Base-by-base conservation (phyloP, 306 rosid genomes). In the Vigna trinervia region DNA sequence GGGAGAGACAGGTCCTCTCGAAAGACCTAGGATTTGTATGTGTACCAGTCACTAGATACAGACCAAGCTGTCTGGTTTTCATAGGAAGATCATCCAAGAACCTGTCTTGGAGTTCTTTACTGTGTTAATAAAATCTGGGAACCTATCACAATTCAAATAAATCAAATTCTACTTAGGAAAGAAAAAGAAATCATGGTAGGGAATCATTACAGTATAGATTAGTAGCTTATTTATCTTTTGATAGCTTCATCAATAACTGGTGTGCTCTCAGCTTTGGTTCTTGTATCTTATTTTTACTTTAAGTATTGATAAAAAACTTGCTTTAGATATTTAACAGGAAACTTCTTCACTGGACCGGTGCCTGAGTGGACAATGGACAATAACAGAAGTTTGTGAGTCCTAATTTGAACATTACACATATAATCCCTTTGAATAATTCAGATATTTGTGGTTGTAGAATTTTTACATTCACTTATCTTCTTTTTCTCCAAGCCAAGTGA, bases 311-410 rank as follows among this genome's bases (percentile, higher is more conserved):
- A 41, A 41, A 41, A 41, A 5, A 34, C 5, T 41, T 41, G 12
- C 46, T 41, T 41, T 41, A 91, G 96, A 75, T 86, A 84, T 84
- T 85, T 91, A 57, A 81, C 92, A 26, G 90, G 90, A 82, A 89
- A 91, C 79, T 11, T 84, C 80, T 62, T 91, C 5, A 71, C 62
- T 36, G 96, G 96, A 75, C 1, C 47, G 0, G 78, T 79, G 63
- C 92, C 88, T 5, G 5, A 23, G 5, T 85, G 83, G 90, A 23
- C 66, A 17, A 12, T n/a, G 1, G 52, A 1, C 50, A 75, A 2
- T 2, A 47, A 2, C 2, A 75, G n/a, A 41, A 14, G 9, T 12
- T 26, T 73, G 93, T 91, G 78, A 87, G 93, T 65, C 65, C 45
- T 61, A 70, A 72, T 80, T 52, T 36, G 32, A 48, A 75, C 39